Conservation (phyloP, 192 early-diverging fungal species). For the Umbelopsis ramanniana region DNA sequence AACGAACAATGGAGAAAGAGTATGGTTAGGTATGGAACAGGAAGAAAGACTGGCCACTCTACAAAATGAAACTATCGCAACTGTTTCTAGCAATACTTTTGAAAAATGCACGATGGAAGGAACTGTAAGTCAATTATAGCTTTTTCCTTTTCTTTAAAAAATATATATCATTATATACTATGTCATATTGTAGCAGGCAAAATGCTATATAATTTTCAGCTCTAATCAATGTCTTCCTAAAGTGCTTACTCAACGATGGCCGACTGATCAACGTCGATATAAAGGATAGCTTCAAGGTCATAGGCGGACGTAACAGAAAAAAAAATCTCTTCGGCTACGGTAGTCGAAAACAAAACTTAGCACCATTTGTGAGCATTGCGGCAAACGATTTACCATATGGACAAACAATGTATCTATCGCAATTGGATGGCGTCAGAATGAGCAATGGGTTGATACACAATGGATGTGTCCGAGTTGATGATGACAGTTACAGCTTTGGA, state of each 20-base stretch:
- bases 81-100: slow-evolving; percentile 15
- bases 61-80: slow-evolving; percentile 12
- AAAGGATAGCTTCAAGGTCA: slow-evolving; percentile 18
- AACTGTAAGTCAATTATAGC: slow-evolving; percentile 18
- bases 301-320: slow-evolving; percentile 1
- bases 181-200: too few species aligned
- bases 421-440: slow-evolving; percentile 27
- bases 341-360: slow-evolving; percentile 19
- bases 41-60: not conserved
- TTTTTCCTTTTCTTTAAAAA: too few species aligned
- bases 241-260: slow-evolving; percentile 29
- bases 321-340: slow-evolving; percentile 23
- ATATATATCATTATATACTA: too few species aligned
- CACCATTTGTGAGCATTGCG: slow-evolving; percentile 43
- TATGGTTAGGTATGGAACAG: slow-evolving; percentile 15
- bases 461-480: slow-evolving; percentile 46
- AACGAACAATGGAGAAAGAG: slow-evolving; percentile 24
- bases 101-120: slow-evolving; percentile 39
- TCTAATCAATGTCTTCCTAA: not conserved
- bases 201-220: too few species aligned
- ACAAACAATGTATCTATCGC: slow-evolving; percentile 31
- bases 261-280: slow-evolving; percentile 26
- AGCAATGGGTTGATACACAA: slow-evolving; percentile 39
- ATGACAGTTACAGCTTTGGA: slow-evolving; percentile 37
- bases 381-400: slow-evolving; percentile 40